Evolutionary conservation across 257 asterid species (phyloP).

Genomic region (Solanum rostratum): DNA sequence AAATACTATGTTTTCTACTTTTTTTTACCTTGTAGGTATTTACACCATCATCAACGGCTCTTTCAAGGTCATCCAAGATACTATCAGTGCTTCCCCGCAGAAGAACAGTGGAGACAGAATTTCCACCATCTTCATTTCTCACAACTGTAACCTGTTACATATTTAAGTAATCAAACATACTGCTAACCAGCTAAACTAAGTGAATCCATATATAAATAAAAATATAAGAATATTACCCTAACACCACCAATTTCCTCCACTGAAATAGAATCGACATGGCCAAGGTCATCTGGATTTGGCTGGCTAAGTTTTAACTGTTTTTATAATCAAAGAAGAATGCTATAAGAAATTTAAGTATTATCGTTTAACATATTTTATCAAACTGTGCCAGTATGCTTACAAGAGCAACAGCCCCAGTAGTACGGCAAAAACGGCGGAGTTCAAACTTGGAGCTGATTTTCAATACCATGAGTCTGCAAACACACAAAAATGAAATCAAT

Average conservation of each 20-base stretch:
- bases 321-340: slow-evolving; percentile 14
- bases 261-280: slow-evolving; percentile 83
- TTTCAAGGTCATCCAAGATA: slow-evolving; percentile 91
- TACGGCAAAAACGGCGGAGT: slow-evolving; percentile 87
- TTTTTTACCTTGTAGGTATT: slow-evolving; percentile 75
- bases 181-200: background rate
- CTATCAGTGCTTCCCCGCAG: slow-evolving; percentile 96
- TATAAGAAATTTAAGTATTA: slow-evolving; percentile 2
- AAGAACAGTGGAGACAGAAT: slow-evolving; percentile 79
- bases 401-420: slow-evolving; percentile 82
- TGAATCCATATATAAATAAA: background rate
- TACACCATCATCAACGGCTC: slow-evolving; percentile 94
- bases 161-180: background rate
- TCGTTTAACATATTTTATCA: background rate
- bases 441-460: slow-evolving; percentile 94
- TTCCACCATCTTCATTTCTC: slow-evolving; percentile 93
- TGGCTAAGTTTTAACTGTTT: slow-evolving; percentile 79
- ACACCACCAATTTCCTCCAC: slow-evolving; percentile 98
- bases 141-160: slow-evolving; percentile 77
- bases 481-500: slow-evolving; percentile 3
- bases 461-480: slow-evolving; percentile 84
- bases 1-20: background rate
- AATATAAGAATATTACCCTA: slow-evolving; percentile 43
- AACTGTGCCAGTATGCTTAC: slow-evolving; percentile 35
- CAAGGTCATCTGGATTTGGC: slow-evolving; percentile 91